Evolutionary conservation across 495 filamentous ascomycete species (phyloP), one percentile per base, ranked within the genome.

Genomic region (Penicillium chermesinum): DNA sequence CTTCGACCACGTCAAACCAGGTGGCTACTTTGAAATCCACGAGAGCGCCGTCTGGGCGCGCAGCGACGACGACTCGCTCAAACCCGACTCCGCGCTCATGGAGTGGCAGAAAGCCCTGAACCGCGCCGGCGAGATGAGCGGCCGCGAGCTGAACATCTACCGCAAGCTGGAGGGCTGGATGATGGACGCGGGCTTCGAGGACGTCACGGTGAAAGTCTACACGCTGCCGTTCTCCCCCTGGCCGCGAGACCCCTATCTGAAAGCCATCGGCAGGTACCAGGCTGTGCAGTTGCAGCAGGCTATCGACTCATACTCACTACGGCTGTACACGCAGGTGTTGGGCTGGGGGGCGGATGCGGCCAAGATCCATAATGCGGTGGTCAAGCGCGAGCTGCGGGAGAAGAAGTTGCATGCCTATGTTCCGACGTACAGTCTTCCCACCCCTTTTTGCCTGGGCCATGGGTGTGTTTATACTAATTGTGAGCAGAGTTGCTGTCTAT

Each of bases 221-320:
- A 78, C 81, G 39, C 68, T 85, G 44, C 85, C 85, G 3, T 73
- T 85, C 49, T 84, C 82, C 2, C 72, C 75, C 2, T 89, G 85
- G 85, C 73, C 83, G 9, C 79, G 73, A 53, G 83, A 87, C 51
- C 75, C 73, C 15, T 66, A 72, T 34, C 60, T 86, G 52, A 87
- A 86, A 61, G 77, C 77, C 44, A 75, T 87, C 18, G 84, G 84
- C 55, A 70, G 72, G 49, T 81, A 76, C 21, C 80, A 85, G 49
- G 60, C 82, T 35, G 56, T 80, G 4, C 75, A 84, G 53, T 77
- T 83, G 12, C 61, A 82, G 33, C 70, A 83, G 53, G 80, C 81
- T 3, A 77, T 84, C 44, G 82, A 71, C 21, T 70, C 71, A 12
- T 78, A 76, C 48, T 68, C 64, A 2, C 50, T 84, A 16, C 80